phyloP scores from a whole-genome alignment of 176 grass and related monocot species.

The Musa acuminata region DNA sequence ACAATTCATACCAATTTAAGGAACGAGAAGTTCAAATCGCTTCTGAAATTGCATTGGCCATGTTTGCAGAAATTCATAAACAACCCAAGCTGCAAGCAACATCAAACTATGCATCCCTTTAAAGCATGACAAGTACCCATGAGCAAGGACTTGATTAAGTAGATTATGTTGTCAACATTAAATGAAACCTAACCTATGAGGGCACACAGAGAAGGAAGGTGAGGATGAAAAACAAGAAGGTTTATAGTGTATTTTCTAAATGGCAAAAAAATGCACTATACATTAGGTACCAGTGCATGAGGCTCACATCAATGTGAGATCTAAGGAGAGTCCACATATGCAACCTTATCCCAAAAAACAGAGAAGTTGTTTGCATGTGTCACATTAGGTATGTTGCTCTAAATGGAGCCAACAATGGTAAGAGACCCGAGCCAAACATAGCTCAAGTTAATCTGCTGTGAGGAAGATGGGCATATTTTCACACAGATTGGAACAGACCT shows the following conservation, averaged over 20 bases:
- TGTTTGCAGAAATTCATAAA: constrained; percentile 74
- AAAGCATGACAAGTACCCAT: constrained; percentile 12
- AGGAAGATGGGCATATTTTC: neutral
- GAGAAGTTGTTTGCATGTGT: too few relatives aligned
- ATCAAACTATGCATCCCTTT: constrained; percentile 17
- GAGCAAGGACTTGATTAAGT: constrained; percentile 4
- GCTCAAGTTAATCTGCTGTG: neutral
- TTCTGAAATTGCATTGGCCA: constrained; percentile 25
- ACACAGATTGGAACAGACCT: neutral
- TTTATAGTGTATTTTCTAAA: neutral
- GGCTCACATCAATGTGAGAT: too few relatives aligned
- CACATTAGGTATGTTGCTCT: too few relatives aligned
- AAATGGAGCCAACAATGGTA: too few relatives aligned
- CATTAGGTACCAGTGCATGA: too few relatives aligned
- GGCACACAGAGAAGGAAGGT: neutral
- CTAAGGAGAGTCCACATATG: too few relatives aligned
- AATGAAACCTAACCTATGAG: neutral
- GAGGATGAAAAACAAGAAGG: neutral
- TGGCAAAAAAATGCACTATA: neutral
- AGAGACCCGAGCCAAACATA: neutral
- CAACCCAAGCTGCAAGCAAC: constrained; percentile 42
- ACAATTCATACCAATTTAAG: constrained; percentile 61
- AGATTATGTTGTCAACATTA: neutral
- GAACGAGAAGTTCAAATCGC: constrained; percentile 29
- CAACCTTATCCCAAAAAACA: too few relatives aligned